phyloP scores from a whole-genome alignment of 164 flowering plant genomes.

The Macadamia tetraphylla region DNA sequence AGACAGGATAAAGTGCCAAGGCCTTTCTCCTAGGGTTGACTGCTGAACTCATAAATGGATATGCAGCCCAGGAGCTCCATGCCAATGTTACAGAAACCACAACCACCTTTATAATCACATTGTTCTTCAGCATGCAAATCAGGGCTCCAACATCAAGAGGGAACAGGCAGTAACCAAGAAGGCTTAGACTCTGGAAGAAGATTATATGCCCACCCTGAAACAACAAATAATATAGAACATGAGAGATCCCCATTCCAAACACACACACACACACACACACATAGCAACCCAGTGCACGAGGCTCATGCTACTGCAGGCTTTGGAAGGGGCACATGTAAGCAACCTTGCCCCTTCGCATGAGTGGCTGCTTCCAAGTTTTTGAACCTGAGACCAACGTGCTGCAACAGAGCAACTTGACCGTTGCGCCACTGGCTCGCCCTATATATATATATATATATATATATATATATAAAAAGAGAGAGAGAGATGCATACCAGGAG shows the following conservation, averaged over 20 bases:
- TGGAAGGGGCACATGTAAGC: too few species aligned
- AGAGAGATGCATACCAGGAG: conserved; percentile 73
- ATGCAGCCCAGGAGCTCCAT: conserved; percentile 99
- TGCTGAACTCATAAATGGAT: conserved; percentile 98
- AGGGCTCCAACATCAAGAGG: conserved; percentile 87
- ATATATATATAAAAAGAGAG: too few species aligned
- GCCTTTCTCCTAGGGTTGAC: conserved; percentile 95
- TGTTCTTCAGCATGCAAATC: conserved; percentile 80
- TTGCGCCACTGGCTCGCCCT: too few species aligned
- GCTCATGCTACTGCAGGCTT: too few species aligned
- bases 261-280: too few species aligned
- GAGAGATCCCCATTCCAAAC: too few species aligned
- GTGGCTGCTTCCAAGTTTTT: too few species aligned
- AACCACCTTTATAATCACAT: conserved; percentile 63
- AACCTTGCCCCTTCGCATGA: too few species aligned
- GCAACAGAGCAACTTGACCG: too few species aligned
- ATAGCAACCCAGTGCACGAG: too few species aligned
- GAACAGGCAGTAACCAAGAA: conserved; percentile 90
- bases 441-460: too few species aligned
- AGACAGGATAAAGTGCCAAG: conserved; percentile 91
- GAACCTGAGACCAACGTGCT: too few species aligned
- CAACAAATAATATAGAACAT: neutral
- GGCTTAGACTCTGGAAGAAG: conserved; percentile 94
- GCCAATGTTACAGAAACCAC: conserved; percentile 83
- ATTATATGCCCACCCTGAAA: conserved; percentile 93